Base-by-base conservation (phyloP, 2,329 filamentous ascomycete species). In the Exophiala sp. region DNA sequence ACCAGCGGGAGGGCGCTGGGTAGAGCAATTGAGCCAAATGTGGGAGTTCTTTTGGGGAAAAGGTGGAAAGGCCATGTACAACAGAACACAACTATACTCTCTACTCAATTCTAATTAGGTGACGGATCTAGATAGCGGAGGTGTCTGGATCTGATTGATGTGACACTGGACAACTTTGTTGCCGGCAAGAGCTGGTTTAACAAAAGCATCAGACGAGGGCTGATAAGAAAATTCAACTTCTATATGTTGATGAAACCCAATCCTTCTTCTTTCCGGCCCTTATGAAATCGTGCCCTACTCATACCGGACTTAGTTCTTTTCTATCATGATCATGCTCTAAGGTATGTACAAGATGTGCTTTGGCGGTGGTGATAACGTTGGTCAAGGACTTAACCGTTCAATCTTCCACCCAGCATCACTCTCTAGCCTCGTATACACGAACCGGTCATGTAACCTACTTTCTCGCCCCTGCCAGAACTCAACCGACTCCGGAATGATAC, bases 381-480 rank as follows among this genome's bases (percentile, higher is more conserved):
- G 10, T 63, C 44, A 65, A 5, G 63, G 63, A 55, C 57, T 65
- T 44, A 65, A 42, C 46, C 61, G 58, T 44, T 62, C 59, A 18
- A 63, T 62, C 49, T 52, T 59, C 63, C 62, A 64, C 8, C 36
- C 54, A 29, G 47, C 34, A 18, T 63, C 70, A 9, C 63, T 71
- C 48, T 75, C 76, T 46, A 82, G 78, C 68, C 81, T 84, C 52
- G 84, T 83, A 73, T 96, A 97, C 58, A 85, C 81, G 69, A 99
- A 97, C 20, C 94, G 86, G 77, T 99, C 94, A 73, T 99, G 94
- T 71, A 99, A 74, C 55, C 94, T 80, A 73, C 87, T 96, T 68
- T 89, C 82, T 65, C 94, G 82, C 2, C 94, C 94, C 77, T 96
- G 91, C 83, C 94, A 99, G 70, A 99, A 99, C 79, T 99, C 94